phyloP scores from a whole-genome alignment of 768 basidiomycete genomes.

The Sistotremastrum niveocremeum region DNA sequence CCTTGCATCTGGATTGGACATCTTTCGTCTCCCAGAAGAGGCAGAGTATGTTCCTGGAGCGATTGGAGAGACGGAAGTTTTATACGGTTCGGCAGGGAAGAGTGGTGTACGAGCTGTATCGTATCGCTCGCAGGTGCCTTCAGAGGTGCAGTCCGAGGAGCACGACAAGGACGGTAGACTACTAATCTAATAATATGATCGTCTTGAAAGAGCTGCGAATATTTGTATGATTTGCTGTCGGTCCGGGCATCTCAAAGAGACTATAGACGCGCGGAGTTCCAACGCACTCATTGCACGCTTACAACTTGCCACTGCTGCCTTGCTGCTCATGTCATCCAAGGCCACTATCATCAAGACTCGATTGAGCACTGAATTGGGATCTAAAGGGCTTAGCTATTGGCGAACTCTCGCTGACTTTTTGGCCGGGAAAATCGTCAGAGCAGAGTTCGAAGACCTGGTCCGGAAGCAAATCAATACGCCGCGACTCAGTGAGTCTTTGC shows the following conservation, averaged over 20 bases:
- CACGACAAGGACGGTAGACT: too few relatives aligned
- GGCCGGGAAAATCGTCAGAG: conserved; percentile 50
- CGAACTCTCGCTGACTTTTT: conserved; percentile 52
- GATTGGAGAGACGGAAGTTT: conserved; percentile 48
- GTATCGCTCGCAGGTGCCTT: not conserved
- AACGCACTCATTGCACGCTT: too few relatives aligned
- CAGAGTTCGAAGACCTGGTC: conserved; percentile 63
- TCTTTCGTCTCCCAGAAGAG: conserved; percentile 22
- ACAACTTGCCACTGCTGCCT: too few relatives aligned
- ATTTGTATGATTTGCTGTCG: too few relatives aligned
- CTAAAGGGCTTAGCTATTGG: conserved; percentile 49
- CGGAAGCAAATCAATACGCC: conserved; percentile 48
- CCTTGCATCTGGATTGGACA: conserved; percentile 1
- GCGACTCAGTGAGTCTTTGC: conserved; percentile 27
- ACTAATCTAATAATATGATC: too few relatives aligned
- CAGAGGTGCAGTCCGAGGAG: not conserved
- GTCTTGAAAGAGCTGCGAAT: too few relatives aligned
- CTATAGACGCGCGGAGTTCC: too few relatives aligned
- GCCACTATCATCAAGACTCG: conserved; percentile 50
- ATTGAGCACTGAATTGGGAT: conserved; percentile 45
- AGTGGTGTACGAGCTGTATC: not conserved
- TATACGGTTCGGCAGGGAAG: conserved; percentile 26
- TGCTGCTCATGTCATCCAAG: not conserved
- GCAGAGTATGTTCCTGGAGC: conserved; percentile 38
- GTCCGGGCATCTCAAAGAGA: too few relatives aligned